Percentiles rank a stretch among this genome's conserved stretches.
Conservation (phyloP, 768 basidiomycete genomes). For the Mycena latifolia region DNA sequence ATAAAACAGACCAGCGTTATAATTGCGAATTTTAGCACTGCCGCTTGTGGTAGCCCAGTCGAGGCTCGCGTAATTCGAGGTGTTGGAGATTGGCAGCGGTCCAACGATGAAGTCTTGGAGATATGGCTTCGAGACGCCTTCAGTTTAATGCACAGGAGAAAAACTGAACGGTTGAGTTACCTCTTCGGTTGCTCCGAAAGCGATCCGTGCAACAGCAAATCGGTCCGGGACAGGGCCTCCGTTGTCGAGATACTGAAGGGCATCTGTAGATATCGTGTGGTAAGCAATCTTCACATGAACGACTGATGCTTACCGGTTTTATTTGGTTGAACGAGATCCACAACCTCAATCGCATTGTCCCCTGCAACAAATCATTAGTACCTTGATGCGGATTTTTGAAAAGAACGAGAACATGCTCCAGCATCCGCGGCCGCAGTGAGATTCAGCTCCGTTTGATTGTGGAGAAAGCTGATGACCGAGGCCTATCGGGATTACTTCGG, state of each 20-base stretch:
- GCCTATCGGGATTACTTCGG: slow-evolving; percentile 10
- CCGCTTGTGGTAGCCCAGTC: slow-evolving; percentile 40
- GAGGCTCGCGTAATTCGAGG: slow-evolving; percentile 32
- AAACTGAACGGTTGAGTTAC: background rate
- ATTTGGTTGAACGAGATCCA: slow-evolving; percentile 38
- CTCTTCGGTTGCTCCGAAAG: slow-evolving; percentile 36
- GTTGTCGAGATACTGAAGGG: slow-evolving; percentile 35
- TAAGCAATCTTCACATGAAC: background rate
- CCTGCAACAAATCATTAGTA: slow-evolving; percentile 22
- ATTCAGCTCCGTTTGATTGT: slow-evolving; percentile 37
- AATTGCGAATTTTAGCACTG: slow-evolving; percentile 36
- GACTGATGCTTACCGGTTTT: slow-evolving; percentile 33
- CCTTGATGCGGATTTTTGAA: too few species aligned
- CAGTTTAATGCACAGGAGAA: background rate
- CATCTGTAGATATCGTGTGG: slow-evolving; percentile 24
- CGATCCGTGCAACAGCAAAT: slow-evolving; percentile 36
- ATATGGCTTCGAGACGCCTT: slow-evolving; percentile 22
- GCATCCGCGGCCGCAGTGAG: slow-evolving; percentile 36
- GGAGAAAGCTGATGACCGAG: slow-evolving; percentile 37
- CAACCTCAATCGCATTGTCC: slow-evolving; percentile 39
- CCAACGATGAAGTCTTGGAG: slow-evolving; percentile 37
- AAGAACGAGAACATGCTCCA: slow-evolving; percentile 21
- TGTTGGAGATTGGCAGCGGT: slow-evolving; percentile 36
- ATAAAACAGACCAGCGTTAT: slow-evolving; percentile 29
- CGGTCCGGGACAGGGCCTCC: slow-evolving; percentile 24